These are phyloP conservation scores for Mycena polygramma DNA, from an alignment of 768 basidiomycete species.

Conservation along the genomic window DNA sequence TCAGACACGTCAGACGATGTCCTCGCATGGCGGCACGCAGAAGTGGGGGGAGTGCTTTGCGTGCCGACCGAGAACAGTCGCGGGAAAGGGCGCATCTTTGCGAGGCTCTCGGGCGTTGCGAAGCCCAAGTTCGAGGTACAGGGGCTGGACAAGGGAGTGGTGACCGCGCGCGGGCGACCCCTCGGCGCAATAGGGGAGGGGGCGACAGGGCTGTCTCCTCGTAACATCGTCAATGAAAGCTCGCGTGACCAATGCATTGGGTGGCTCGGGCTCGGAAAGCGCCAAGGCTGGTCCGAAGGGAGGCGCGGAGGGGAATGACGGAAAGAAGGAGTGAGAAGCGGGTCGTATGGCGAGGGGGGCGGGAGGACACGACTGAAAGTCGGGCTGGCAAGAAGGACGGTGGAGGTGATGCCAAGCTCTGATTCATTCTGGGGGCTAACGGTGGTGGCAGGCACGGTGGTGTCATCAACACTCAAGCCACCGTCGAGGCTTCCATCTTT, in stretches of 20 bases:
- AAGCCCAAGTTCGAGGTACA: constrained; percentile 41
- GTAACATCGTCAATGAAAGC: constrained; percentile 74
- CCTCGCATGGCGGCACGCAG: constrained; percentile 43
- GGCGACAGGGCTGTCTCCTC: constrained; percentile 58
- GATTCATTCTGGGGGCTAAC: constrained; percentile 42
- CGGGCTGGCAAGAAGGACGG: constrained; percentile 47
- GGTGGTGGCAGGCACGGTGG: constrained; percentile 19
- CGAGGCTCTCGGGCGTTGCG: constrained; percentile 49
- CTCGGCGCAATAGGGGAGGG: constrained; percentile 51
- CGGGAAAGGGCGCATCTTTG: constrained; percentile 53
- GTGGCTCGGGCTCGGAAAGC: constrained; percentile 84
- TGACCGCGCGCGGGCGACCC: constrained; percentile 16
- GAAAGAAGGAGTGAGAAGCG: constrained; percentile 80
- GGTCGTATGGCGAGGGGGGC: constrained; percentile 83
- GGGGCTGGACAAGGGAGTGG: constrained; percentile 36
- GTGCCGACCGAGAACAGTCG: constrained; percentile 52
- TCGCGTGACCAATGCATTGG: constrained; percentile 77
- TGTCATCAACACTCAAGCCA: constrained; percentile 31
- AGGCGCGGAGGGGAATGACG: constrained; percentile 82
- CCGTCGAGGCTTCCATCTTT: constrained; percentile 29
- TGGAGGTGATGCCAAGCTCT: constrained; percentile 48
- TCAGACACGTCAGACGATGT: constrained; percentile 54
- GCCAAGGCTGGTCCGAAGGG: constrained; percentile 87
- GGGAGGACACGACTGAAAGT: constrained; percentile 52
- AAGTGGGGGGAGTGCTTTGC: constrained; percentile 26